These are phyloP conservation scores for Xerocomellus chrysenteron DNA, from an alignment of 768 basidiomycete species.

Conservation along the genomic window DNA sequence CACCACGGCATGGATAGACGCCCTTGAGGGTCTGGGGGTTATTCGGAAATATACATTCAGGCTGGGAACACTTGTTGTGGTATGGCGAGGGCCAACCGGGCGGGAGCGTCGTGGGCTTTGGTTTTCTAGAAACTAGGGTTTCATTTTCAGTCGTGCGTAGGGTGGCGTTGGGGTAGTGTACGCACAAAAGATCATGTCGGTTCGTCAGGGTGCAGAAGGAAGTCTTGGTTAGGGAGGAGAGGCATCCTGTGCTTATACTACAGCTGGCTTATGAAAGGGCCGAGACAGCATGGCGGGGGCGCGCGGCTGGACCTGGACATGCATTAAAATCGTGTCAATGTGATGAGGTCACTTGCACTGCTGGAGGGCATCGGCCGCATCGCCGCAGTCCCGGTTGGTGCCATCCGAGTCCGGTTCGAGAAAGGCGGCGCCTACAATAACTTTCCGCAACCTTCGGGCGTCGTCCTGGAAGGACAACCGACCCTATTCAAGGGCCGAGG, in stretches of 20 bases:
- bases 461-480: neutral
- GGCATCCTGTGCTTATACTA: constrained; percentile 15
- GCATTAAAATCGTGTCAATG: constrained; percentile 33
- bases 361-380: constrained; percentile 6
- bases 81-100: constrained; percentile 37
- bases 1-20: constrained; percentile 32
- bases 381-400: constrained; percentile 22
- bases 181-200: constrained; percentile 31
- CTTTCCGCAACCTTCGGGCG: neutral
- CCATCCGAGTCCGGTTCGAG: constrained; percentile 10
- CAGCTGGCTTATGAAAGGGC: constrained; percentile 27
- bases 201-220: constrained; percentile 14
- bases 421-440: constrained; percentile 5
- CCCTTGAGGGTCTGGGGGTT: constrained; percentile 31
- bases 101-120: constrained; percentile 29
- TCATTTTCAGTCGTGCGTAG: neutral
- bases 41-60: constrained; percentile 33
- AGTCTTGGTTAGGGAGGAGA: neutral
- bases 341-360: constrained; percentile 29
- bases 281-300: constrained; percentile 12
- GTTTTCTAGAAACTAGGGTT: constrained; percentile 29
- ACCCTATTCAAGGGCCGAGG: constrained; percentile 2
- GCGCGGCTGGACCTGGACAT: constrained; percentile 28
- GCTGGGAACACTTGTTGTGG: constrained; percentile 38
- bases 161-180: neutral